Evolutionary conservation across 805 yeast genomes (phyloP).

Genomic region (Hanseniaspora hatyaiensis): DNA sequence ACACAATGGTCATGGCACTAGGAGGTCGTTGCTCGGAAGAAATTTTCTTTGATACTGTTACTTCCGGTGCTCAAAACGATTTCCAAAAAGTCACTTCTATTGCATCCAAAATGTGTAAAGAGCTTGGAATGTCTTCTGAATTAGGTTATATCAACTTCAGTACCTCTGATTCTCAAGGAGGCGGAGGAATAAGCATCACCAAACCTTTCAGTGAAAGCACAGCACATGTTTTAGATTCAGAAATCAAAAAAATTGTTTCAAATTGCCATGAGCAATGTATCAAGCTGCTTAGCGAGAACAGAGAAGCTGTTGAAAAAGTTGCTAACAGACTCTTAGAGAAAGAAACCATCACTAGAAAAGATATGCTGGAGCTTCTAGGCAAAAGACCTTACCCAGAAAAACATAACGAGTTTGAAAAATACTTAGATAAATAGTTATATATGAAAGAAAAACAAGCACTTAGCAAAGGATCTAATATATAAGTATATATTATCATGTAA

Average conservation of each 20-base stretch:
- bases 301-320: slow-evolving; percentile 67
- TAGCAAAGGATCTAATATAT: no score
- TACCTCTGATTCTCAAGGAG: slow-evolving; percentile 56
- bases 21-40: slow-evolving; percentile 98
- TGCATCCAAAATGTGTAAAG: slow-evolving; percentile 87
- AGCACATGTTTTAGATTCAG: slow-evolving; percentile 66
- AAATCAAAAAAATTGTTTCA: slow-evolving; percentile 64
- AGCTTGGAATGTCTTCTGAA: slow-evolving; percentile 79
- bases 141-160: slow-evolving; percentile 69
- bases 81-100: slow-evolving; percentile 89
- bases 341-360: slow-evolving; percentile 88
- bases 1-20: slow-evolving; percentile 90
- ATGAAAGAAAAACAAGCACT: neutral
- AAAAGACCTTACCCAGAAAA: slow-evolving; percentile 84
- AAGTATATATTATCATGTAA: no score
- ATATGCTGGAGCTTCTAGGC: slow-evolving; percentile 80
- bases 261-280: slow-evolving; percentile 66
- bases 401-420: slow-evolving; percentile 86
- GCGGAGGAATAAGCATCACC: slow-evolving; percentile 49
- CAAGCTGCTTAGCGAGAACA: slow-evolving; percentile 52
- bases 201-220: slow-evolving; percentile 88
- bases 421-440: slow-evolving; percentile 37
- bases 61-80: slow-evolving; percentile 94
- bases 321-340: slow-evolving; percentile 77
- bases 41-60: slow-evolving; percentile 77